Conservation (phyloP, 805 yeast genomes). For the Candida berthetii region DNA sequence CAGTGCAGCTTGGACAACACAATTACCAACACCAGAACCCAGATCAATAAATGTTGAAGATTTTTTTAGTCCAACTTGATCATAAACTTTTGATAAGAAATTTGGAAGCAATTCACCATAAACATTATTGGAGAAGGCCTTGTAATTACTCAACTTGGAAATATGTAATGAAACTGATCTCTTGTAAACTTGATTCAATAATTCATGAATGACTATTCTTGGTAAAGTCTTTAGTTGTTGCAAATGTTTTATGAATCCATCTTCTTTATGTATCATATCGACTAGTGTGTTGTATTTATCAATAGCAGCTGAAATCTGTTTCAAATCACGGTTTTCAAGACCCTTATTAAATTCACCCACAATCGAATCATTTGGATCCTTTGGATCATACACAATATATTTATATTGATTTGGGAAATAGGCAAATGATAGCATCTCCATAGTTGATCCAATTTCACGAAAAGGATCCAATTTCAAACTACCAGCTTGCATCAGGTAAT, state of each 20-base stretch:
- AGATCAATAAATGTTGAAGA: conserved; percentile 70
- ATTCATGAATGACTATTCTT: conserved; percentile 49
- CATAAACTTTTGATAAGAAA: conserved; percentile 62
- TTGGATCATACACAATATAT: conserved; percentile 25
- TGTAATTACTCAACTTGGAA: conserved; percentile 56
- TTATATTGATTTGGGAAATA: conserved; percentile 33
- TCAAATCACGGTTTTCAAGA: conserved; percentile 22
- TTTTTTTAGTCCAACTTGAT: conserved; percentile 47
- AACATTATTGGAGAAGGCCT: conserved; percentile 85
- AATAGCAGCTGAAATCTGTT: conserved; percentile 25
- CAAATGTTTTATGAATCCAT: conserved; percentile 25
- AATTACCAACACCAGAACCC: conserved; percentile 94
- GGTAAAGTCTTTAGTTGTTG: conserved; percentile 26
- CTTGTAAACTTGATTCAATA: conserved; percentile 66
- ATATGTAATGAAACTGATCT: conserved; percentile 77
- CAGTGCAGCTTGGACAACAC: conserved; percentile 82
- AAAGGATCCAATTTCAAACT: conserved; percentile 57
- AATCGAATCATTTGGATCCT: conserved; percentile 28
- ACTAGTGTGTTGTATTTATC: conserved; percentile 38
- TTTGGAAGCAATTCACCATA: conserved; percentile 87
- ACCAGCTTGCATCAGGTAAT: conserved; percentile 42
- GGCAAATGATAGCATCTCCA: conserved; percentile 34
- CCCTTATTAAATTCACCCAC: conserved; percentile 31
- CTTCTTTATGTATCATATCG: conserved; percentile 24
- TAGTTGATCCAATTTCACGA: conserved; percentile 49